Evolutionary conservation across 371 early-diverging fungal species (phyloP).

Genomic region (Dichotomocladium elegans): DNA sequence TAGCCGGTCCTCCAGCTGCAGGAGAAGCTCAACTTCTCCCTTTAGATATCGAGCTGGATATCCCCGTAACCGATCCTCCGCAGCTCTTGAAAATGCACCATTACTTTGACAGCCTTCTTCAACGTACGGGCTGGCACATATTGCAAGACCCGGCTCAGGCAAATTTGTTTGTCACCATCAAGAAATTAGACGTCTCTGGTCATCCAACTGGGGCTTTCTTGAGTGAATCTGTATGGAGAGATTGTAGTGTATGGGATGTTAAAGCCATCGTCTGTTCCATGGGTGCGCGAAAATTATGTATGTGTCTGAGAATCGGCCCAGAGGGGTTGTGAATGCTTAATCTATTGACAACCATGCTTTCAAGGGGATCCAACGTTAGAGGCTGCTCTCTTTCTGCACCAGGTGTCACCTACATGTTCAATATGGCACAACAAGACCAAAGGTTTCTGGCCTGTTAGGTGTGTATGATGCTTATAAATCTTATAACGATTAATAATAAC

Average conservation of each 20-base stretch:
- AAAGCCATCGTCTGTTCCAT: constrained; percentile 46
- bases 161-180: constrained; percentile 32
- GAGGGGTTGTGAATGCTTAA: background rate
- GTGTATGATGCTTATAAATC: too few species aligned
- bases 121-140: constrained; percentile 1
- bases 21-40: background rate
- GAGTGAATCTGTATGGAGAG: constrained; percentile 46
- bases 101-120: constrained; percentile 18
- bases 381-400: constrained; percentile 32
- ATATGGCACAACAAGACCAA: constrained; percentile 47
- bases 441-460: constrained; percentile 58
- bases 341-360: background rate
- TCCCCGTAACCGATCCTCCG: constrained; percentile 31
- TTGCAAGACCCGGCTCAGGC: constrained; percentile 21
- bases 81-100: constrained; percentile 18
- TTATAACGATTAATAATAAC: background rate
- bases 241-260: constrained; percentile 57
- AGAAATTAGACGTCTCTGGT: constrained; percentile 41
- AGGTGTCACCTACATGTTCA: constrained; percentile 45
- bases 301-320: background rate
- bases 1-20: too few species aligned
- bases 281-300: constrained; percentile 36
- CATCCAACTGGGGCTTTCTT: constrained; percentile 47
- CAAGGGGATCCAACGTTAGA: constrained; percentile 55
- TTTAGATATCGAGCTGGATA: background rate